Base-by-base conservation (phyloP, 768 basidiomycete species). In the Rhizopogon vinicolor region DNA sequence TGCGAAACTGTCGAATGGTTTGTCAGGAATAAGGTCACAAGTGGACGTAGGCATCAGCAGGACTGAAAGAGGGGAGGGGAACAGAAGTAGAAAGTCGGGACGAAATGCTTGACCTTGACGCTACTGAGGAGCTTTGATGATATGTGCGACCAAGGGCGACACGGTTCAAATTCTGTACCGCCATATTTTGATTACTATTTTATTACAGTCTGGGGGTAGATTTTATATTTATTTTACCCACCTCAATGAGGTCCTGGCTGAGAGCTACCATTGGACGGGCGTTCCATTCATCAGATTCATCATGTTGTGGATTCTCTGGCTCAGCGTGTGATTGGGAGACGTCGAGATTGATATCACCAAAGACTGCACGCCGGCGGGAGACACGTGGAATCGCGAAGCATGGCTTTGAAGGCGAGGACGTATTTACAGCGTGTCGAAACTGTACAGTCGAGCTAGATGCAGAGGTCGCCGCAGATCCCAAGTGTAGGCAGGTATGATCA, bases 211-310 rank as follows among this genome's bases (percentile, higher is more conserved):
- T 8, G 37, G 41, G 14, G 42, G 10, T 18, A 10, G 39, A 16
- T 16, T 16, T 33, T 41, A 18, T 12, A 54, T 16, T 42, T 41
- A 51, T 3, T 3, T 12, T 18, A 53, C 61, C 6, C 56, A 71
- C 69, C 69, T 68, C 69, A 48, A 44, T 54, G 19, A 70, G 63
- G 43, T 67, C 67, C 54, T 67, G 69, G 39, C 67, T 68, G 14
- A 51, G 49, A 4, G 67, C 70, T 25, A 63, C 46, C 8, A 42
- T 65, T 16, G 60, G 55, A 9, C 7, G 22, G 8, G 54, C 41
- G 7, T 37, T 25, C 61, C 7, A 25, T 39, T 19, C 49, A 14
- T 55, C 39, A 35, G 7, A n/a, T 29, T 8, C 25, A 39, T 61
- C 65, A 1, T 41, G 44, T 16, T 58, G 42, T 25, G 25, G 41